Evolutionary conservation across 768 basidiomycete genomes (phyloP), one percentile per base, ranked within the genome.

Genomic region (Cytidiella melzeri): DNA sequence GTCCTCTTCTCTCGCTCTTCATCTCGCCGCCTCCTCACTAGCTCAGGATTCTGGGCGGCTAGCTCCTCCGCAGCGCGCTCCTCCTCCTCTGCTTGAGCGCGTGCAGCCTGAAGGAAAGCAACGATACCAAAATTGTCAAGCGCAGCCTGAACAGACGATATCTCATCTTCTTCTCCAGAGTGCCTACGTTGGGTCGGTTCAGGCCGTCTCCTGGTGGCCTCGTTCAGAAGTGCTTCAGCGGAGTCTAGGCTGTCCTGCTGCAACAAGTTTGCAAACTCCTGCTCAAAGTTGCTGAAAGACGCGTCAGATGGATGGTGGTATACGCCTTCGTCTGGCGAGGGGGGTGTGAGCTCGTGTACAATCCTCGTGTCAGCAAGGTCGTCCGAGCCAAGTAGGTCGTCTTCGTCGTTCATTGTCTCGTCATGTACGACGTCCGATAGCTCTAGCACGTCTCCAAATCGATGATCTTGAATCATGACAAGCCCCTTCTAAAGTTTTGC

Each of bases 361-460:
- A 34, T 28, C 5, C 49, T 25, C 34, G 44, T 47, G 23, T 43
- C 21, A 19, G 49, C 39, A 37, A 47, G 18, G 65, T 60, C 56
- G 10, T 54, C 55, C 5, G 54, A 44, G n/a, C 43, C 52, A 50
- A 61, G 43, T 48, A 54, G 63, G 46, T 70, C 69, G 41, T 70
- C 67, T 55, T 81, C 79, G 57, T 84, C 77, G 63, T 74, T 79
- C 20, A 87, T 75, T 25, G 83, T 75, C 49, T 87, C 84, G 63
- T 89, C 87, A 65, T 88, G 84, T 40, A 90, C 85, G 66, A 90
- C 87, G 68, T 90, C 87, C 41, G 87, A 89, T 57, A 90, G 79
- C 61, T 81, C 78, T 54, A 90, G 76, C 55, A 80, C 77, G 53
- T 78, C 77, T 28, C 66, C 72, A 15, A 34, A 34, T 7, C 9